phyloP scores from a whole-genome alignment of 2,329 filamentous ascomycete species.

The Xylariaceae sp. region DNA sequence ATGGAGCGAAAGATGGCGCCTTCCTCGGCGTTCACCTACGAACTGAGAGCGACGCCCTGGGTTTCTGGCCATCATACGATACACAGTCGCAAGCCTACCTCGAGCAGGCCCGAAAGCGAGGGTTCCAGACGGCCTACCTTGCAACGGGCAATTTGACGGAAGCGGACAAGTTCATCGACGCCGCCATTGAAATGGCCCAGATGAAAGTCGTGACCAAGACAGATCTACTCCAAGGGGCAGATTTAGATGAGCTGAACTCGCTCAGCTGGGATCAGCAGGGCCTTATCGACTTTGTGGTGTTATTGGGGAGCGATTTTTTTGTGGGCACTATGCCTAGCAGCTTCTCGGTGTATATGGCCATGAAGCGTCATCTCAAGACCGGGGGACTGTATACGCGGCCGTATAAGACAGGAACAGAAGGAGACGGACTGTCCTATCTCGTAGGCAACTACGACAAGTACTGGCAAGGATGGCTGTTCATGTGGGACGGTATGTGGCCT shows the following conservation, averaged over 20 bases:
- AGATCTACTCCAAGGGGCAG: constrained; percentile 42
- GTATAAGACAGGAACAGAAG: constrained; percentile 50
- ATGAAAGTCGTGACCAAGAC: constrained; percentile 48
- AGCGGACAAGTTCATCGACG: constrained; percentile 45
- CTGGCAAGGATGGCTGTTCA: constrained; percentile 56
- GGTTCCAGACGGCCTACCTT: constrained; percentile 50
- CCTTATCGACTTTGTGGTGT: constrained; percentile 49
- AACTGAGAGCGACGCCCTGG: constrained; percentile 54
- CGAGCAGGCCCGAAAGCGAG: constrained; percentile 38
- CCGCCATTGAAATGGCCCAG: constrained; percentile 40
- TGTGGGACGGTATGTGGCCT: constrained; percentile 54
- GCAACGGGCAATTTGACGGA: constrained; percentile 53
- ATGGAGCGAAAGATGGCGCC: constrained; percentile 30
- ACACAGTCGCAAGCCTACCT: constrained; percentile 50
- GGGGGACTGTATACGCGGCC: constrained; percentile 50
- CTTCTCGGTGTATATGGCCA: constrained; percentile 54
- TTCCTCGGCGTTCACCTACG: constrained; percentile 53
- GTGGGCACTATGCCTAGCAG: constrained; percentile 54
- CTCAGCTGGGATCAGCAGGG: constrained; percentile 54
- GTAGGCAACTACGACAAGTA: constrained; percentile 52
- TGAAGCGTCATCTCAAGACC: constrained; percentile 50
- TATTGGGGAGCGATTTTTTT: constrained; percentile 49
- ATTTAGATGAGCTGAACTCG: constrained; percentile 43
- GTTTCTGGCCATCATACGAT: constrained; percentile 53
- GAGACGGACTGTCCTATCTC: constrained; percentile 50